A percentile compares a stretch with the other conserved stretches of the same genome.
Conservation (phyloP, 257 asterid species). For the Capsicum rhomboideum region DNA sequence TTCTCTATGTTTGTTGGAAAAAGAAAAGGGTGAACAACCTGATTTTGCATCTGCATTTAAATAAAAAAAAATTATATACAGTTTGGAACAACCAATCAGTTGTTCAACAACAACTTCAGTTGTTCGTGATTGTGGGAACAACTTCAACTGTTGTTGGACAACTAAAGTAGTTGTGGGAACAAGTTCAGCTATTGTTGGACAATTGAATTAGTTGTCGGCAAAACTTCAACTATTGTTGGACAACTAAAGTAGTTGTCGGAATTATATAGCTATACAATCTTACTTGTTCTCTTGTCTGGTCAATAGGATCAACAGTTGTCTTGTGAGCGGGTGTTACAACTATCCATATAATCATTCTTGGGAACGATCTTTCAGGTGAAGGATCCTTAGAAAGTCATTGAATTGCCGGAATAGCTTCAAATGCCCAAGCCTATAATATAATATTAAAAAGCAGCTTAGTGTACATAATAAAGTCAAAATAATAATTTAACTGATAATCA, state of each 20-base stretch:
- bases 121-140: neutral
- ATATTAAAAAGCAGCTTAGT: too few species aligned
- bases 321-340: neutral
- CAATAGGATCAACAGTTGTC: neutral
- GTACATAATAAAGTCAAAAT: too few species aligned
- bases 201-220: neutral
- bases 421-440: too few species aligned
- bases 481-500: too few species aligned
- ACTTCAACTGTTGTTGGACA: neutral
- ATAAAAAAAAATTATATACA: neutral
- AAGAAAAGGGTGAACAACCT: neutral
- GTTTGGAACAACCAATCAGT: neutral
- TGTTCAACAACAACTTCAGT: neutral
- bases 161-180: neutral
- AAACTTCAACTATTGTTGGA: neutral
- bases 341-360: neutral
- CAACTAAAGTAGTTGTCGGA: too few species aligned
- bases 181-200: neutral
- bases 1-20: neutral
- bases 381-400: neutral
- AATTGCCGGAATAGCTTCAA: too few species aligned
- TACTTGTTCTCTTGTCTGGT: neutral
- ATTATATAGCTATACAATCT: too few species aligned
- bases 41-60: neutral
- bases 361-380: neutral